Conservation (phyloP, 2,329 filamentous ascomycete genomes). For the Penicillium paneum region DNA sequence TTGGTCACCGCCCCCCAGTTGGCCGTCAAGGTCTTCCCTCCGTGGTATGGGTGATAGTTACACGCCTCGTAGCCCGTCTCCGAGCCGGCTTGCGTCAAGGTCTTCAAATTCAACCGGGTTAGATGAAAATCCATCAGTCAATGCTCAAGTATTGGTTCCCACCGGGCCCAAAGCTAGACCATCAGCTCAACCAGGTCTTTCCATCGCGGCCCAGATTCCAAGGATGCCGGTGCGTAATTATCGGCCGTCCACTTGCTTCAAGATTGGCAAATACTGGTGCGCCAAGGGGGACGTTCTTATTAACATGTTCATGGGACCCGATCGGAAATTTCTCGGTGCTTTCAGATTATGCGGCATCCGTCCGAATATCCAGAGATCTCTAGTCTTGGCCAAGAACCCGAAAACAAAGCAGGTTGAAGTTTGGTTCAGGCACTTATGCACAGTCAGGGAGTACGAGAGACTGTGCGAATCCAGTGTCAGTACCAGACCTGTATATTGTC, state of each 20-base stretch:
- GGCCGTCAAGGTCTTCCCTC: not conserved
- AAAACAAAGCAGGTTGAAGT: not conserved
- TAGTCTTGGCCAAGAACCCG: not conserved
- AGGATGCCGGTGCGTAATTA: not conserved
- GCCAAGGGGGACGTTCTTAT: not conserved
- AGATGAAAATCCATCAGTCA: not conserved
- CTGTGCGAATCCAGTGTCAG: not conserved
- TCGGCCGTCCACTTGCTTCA: not conserved
- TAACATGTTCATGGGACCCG: not conserved
- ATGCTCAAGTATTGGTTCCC: too few relatives aligned
- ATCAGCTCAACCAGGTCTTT: not conserved
- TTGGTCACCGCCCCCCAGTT: not conserved
- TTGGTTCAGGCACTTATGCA: conserved; percentile 6
- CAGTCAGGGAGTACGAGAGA: not conserved
- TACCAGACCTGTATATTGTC: not conserved
- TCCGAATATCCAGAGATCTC: not conserved
- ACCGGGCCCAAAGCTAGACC: not conserved
- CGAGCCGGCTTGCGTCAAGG: not conserved
- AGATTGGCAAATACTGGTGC: not conserved
- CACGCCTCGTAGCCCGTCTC: not conserved
- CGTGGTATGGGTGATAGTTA: not conserved
- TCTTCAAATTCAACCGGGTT: not conserved
- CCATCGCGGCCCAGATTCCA: not conserved
- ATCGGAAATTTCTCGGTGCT: not conserved
- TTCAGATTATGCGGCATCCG: conserved; percentile 1